phyloP scores from a whole-genome alignment of 2,329 filamentous ascomycete genomes.

The Diaporthe batatas region DNA sequence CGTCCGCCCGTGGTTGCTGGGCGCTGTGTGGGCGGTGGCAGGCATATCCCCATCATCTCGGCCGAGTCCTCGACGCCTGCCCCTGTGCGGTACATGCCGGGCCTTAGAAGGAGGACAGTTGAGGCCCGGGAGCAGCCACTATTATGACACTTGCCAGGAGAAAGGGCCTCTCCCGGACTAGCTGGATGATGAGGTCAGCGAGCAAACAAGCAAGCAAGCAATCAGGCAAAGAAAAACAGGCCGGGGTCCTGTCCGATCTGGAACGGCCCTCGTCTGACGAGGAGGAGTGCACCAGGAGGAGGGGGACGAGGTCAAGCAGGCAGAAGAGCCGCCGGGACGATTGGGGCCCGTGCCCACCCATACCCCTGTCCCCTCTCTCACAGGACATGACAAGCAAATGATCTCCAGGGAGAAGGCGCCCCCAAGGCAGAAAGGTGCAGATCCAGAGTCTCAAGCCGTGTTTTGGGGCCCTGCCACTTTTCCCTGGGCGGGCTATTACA shows the following conservation, averaged over 20 bases:
- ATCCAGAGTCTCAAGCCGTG: constrained; percentile 37
- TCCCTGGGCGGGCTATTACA: constrained; percentile 1
- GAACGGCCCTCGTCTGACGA: constrained; percentile 28
- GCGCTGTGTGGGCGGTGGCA: constrained; percentile 6
- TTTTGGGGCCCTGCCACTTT: constrained; percentile 15
- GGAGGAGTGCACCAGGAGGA: constrained; percentile 9
- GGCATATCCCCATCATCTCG: constrained; percentile 18
- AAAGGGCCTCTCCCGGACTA: no score
- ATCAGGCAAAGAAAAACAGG: not conserved
- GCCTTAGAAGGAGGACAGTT: not conserved
- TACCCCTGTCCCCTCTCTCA: not conserved
- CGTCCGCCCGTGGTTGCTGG: not conserved
- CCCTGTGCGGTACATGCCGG: not conserved
- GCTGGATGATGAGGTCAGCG: constrained; percentile 5
- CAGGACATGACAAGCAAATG: constrained; percentile 28
- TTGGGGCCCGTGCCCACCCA: constrained; percentile 13
- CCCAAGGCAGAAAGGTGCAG: constrained; percentile 14
- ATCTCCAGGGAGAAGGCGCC: constrained; percentile 33
- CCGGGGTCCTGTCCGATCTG: constrained; percentile 14
- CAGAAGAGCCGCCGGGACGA: not conserved
- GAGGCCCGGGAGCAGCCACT: no score
- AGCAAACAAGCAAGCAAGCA: not conserved
- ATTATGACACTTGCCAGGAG: no score
- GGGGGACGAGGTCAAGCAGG: not conserved
- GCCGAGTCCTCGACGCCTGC: not conserved